These are phyloP conservation scores for Panellus pusillus DNA, from an alignment of 768 basidiomycete genomes.

Conservation along the genomic window DNA sequence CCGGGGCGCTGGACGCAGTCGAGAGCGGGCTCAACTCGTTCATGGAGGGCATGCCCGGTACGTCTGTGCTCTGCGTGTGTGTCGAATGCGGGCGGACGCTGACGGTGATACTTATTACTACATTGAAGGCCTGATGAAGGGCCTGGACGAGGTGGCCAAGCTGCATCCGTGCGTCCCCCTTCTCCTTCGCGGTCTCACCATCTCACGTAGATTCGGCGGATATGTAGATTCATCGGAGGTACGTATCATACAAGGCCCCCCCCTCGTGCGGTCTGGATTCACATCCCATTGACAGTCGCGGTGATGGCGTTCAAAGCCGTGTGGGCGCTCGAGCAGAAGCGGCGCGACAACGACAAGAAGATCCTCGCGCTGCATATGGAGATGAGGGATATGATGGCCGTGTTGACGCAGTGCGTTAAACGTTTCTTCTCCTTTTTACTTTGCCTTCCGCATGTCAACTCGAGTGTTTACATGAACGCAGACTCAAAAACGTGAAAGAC, in stretches of 20 bases:
- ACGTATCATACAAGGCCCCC: no score
- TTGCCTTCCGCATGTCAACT: no score
- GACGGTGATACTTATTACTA: no score
- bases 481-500: slow-evolving; percentile 33
- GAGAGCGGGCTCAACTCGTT: slow-evolving; percentile 22
- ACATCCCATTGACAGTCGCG: no score
- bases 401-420: slow-evolving; percentile 30
- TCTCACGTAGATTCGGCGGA: neutral
- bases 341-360: slow-evolving; percentile 41
- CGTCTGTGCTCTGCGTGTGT: no score
- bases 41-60: slow-evolving; percentile 22
- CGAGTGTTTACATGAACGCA: no score
- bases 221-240: slow-evolving; percentile 15
- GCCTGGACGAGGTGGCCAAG: slow-evolving; percentile 27
- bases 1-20: slow-evolving; percentile 7
- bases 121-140: slow-evolving; percentile 21
- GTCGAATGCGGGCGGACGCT: no score
- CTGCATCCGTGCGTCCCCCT: slow-evolving; percentile 26
- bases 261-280: no score
- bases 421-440: neutral
- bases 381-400: slow-evolving; percentile 41
- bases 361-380: slow-evolving; percentile 33
- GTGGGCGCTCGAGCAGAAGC: slow-evolving; percentile 37
- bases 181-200: neutral
- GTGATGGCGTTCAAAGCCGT: slow-evolving; percentile 27